Conservation (phyloP, 305 asterid genomes). For the Ilex paraguariensis region DNA sequence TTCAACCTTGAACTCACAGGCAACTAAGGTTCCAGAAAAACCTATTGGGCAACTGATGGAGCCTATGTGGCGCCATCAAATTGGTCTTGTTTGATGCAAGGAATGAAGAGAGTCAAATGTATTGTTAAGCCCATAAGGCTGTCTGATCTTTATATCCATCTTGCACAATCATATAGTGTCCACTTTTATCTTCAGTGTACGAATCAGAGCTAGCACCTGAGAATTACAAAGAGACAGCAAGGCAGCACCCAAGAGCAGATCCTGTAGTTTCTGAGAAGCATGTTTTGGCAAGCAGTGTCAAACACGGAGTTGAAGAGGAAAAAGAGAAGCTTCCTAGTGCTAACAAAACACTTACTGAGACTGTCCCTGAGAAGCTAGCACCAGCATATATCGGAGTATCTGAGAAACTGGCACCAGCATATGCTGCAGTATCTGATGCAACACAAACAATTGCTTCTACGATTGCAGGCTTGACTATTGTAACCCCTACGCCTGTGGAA, state of each 20-base stretch:
- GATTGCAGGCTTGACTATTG: conserved; percentile 33
- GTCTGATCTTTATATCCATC: neutral
- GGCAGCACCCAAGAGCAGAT: conserved; percentile 84
- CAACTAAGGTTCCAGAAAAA: too few relatives aligned
- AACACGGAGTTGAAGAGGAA: conserved; percentile 19
- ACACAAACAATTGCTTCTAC: conserved; percentile 50
- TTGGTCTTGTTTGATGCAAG: too few relatives aligned
- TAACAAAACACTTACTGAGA: conserved; percentile 33
- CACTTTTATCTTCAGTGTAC: conserved; percentile 48
- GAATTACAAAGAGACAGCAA: conserved; percentile 52
- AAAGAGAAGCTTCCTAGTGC: conserved; percentile 14
- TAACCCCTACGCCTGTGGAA: conserved; percentile 10
- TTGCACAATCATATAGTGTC: neutral
- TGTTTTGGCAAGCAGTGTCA: conserved; percentile 28
- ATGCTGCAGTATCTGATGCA: conserved; percentile 22
- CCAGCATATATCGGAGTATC: neutral
- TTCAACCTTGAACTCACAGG: too few relatives aligned
- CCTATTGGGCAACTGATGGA: too few relatives aligned
- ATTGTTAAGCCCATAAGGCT: neutral
- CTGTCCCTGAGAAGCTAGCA: neutral
- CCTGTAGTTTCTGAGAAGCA: conserved; percentile 65
- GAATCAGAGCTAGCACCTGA: conserved; percentile 87
- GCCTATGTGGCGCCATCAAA: too few relatives aligned
- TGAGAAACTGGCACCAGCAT: neutral
- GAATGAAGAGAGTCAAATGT: too few relatives aligned